Conservation (phyloP, 257 asterid species). For the Rubia yunnanensis region DNA sequence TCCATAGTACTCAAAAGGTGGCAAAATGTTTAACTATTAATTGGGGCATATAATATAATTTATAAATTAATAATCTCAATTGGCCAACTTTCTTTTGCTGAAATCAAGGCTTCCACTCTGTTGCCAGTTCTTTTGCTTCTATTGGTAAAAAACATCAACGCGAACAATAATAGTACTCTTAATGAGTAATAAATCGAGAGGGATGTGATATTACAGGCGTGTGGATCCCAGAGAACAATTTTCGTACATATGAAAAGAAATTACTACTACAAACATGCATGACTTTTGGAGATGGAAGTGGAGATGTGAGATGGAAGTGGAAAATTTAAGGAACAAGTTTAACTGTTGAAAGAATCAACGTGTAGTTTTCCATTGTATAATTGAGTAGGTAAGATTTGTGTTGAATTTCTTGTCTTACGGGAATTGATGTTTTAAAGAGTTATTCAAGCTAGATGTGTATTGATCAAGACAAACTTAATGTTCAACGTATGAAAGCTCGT, state of each 20-base stretch:
- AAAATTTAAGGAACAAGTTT: background rate
- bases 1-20: background rate
- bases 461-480: background rate
- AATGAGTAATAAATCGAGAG: background rate
- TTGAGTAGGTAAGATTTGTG: background rate
- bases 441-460: background rate
- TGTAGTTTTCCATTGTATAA: background rate
- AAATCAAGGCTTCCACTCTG: background rate
- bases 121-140: conserved; percentile 3
- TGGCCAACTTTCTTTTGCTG: background rate
- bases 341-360: background rate
- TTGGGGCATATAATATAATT: background rate
- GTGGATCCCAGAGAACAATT: background rate
- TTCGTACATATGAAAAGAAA: background rate
- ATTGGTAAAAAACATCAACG: background rate
- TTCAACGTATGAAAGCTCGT: background rate
- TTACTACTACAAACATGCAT: background rate
- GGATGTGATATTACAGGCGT: background rate
- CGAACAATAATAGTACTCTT: background rate
- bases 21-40: background rate
- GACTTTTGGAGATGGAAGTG: background rate
- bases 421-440: background rate
- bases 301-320: background rate
- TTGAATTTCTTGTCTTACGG: background rate
- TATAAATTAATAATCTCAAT: background rate